Conservation (phyloP, 495 filamentous ascomycete genomes). For the Penicillium egyptiacum region DNA sequence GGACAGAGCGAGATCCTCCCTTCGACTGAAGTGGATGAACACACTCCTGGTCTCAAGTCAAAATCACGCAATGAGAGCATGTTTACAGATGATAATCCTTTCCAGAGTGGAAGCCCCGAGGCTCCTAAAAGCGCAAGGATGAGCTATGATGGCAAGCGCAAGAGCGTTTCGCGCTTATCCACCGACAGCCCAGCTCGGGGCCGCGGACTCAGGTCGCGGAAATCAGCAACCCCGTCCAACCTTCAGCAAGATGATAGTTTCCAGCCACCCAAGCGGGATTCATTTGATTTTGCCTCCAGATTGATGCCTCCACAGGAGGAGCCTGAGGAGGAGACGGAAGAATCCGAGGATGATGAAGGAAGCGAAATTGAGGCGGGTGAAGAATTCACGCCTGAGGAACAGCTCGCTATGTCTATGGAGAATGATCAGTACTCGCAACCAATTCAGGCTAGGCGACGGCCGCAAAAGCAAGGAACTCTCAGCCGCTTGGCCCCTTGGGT, state of each 20-base stretch:
- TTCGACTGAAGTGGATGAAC: constrained; percentile 40
- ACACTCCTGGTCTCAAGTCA: constrained; percentile 38
- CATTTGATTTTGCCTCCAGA: constrained; percentile 47
- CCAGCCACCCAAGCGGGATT: constrained; percentile 39
- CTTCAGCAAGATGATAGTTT: constrained; percentile 42
- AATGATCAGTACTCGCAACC: constrained; percentile 43
- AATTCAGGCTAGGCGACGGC: constrained; percentile 36
- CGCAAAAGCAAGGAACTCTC: constrained; percentile 34
- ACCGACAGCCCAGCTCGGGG: constrained; percentile 31
- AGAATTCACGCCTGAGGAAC: constrained; percentile 91
- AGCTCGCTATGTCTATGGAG: constrained; percentile 71
- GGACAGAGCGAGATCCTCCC: constrained; percentile 59
- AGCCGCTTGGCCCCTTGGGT: constrained; percentile 61
- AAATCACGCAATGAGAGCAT: constrained; percentile 51
- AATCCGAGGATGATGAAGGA: constrained; percentile 45
- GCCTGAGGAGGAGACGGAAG: constrained; percentile 36
- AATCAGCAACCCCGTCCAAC: constrained; percentile 34
- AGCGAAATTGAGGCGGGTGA: constrained; percentile 64
- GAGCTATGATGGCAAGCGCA: constrained; percentile 50
- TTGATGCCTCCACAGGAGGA: constrained; percentile 28
- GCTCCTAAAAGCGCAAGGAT: constrained; percentile 30
- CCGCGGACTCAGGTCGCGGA: constrained; percentile 41
- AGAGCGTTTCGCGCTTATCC: constrained; percentile 46
- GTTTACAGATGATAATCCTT: constrained; percentile 89
- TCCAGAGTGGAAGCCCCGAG: constrained; percentile 77